phyloP scores from a whole-genome alignment of 371 early-diverging fungal species.

The Mycotypha africana region DNA sequence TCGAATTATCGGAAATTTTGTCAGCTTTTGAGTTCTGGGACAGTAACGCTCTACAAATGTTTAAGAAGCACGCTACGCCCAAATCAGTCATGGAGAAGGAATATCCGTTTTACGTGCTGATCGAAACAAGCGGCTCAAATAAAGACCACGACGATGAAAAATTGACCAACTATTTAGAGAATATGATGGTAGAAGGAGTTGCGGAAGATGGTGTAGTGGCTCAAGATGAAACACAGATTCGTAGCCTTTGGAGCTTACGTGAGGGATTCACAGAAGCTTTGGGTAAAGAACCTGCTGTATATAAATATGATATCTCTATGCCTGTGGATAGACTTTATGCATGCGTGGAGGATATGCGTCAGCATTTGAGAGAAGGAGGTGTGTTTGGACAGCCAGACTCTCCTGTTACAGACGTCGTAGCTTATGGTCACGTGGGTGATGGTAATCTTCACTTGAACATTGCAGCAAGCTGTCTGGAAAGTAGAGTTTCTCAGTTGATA shows the following conservation, averaged over 20 bases:
- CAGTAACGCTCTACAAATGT: constrained; percentile 58
- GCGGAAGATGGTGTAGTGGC: constrained; percentile 89
- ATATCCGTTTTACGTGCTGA: constrained; percentile 85
- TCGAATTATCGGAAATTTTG: constrained; percentile 86
- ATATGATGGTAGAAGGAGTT: constrained; percentile 59
- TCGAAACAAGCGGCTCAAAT: constrained; percentile 93
- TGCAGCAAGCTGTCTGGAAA: constrained; percentile 57
- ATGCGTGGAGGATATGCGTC: constrained; percentile 73
- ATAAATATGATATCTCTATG: constrained; percentile 91
- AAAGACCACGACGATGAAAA: constrained; percentile 91
- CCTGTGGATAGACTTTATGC: constrained; percentile 85
- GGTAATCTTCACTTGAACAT: constrained; percentile 94
- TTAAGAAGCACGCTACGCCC: constrained; percentile 57
- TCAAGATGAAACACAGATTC: constrained; percentile 73
- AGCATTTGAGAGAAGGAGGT: constrained; percentile 53
- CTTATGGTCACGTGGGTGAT: constrained; percentile 92
- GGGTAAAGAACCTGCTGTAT: constrained; percentile 77
- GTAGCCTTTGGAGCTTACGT: constrained; percentile 82
- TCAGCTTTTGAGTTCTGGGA: constrained; percentile 98
- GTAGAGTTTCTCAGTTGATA: constrained; percentile 58
- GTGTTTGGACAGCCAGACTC: constrained; percentile 50
- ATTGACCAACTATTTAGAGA: constrained; percentile 62
- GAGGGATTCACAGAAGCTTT: constrained; percentile 93
- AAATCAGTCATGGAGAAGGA: constrained; percentile 60
- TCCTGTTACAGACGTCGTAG: constrained; percentile 69